Evolutionary conservation across 2,329 filamentous ascomycete genomes (phyloP).

Genomic region (Fusarium decemcellulare): DNA sequence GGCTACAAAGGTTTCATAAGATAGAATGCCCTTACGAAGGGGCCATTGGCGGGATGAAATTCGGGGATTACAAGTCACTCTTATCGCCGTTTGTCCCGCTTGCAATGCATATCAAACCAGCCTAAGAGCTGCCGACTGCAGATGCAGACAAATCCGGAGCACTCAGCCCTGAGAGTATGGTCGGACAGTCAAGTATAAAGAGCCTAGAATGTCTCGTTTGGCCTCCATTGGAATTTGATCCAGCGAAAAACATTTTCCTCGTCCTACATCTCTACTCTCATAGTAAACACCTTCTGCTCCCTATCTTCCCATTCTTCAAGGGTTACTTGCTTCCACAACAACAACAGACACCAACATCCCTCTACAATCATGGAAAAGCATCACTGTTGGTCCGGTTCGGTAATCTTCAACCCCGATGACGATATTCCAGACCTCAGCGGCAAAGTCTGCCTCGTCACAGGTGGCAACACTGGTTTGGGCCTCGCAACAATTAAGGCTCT

Average conservation of each 20-base stretch:
- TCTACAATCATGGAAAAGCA: neutral
- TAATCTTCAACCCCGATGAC: constrained; percentile 6
- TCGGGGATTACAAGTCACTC: neutral
- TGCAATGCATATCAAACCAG: too few relatives aligned
- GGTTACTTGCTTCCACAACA: too few relatives aligned
- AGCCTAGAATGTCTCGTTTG: neutral
- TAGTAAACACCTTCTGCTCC: neutral
- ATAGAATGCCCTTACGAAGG: neutral
- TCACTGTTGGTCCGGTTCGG: neutral
- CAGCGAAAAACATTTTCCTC: neutral
- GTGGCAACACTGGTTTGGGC: constrained; percentile 15
- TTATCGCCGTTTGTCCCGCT: neutral
- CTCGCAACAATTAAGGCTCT: constrained; percentile 5
- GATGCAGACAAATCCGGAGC: neutral
- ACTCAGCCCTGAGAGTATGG: neutral
- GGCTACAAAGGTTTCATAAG: neutral
- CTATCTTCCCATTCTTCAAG: neutral
- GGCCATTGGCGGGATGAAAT: neutral
- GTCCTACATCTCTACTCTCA: too few relatives aligned
- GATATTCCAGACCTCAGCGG: constrained; percentile 14
- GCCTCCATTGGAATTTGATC: neutral
- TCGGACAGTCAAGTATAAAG: neutral
- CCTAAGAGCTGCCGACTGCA: neutral
- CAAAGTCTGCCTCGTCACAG: constrained; percentile 16
- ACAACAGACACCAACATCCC: neutral